Base-by-base conservation (phyloP, 805 yeast genomes). In the Blastobotrys americana region DNA sequence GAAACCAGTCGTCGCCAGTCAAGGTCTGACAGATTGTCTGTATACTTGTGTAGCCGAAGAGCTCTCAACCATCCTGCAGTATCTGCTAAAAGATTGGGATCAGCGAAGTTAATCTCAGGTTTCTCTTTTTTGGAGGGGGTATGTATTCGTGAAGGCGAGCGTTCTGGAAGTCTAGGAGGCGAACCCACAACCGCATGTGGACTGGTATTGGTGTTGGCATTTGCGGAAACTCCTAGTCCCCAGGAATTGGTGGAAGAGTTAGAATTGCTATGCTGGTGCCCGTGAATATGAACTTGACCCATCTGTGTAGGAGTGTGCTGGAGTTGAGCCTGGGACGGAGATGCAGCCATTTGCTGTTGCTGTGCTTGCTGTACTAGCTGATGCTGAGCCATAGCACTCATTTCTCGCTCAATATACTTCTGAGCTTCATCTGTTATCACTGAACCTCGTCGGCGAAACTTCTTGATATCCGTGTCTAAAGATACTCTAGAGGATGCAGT, bases 21-120 rank as follows among this genome's bases (percentile, higher is more conserved):
- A 51, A 82, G 70, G 49, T 78, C 80, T 55, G 82, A 77, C 51
- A 93, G 71, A 47, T 84, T 83, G 28, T 80, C 88, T 1, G 97
- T 89, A 67, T 93, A 93, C 65, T 93, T 93, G 71, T 93, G 99
- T 57, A 93, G 72, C 52, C 99, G 71, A 49, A 90, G 69, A 9
- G 88, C 73, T 63, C 94, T 82, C 63, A 93, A 72, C 98, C 98
- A 93, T 6, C 83, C 82, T 2, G 97, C 95, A 40, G 93, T 78
- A 60, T 93, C 90, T 48, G 70, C 67, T 55, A 93, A 69, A 49
- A 68, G 57, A 44, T 55, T 64, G 18, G 55, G 56, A 46, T 63
- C 66, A 21, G 54, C 44, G 33, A 43, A 50, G 43, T 54, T 53
- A 36, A 43, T 50, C 3, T 55, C 51, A 8, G 31, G 31, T 25